Evolutionary conservation across 768 basidiomycete genomes (phyloP), one percentile per base, ranked within the genome.

Genomic region (Boletus rubroflammeus): DNA sequence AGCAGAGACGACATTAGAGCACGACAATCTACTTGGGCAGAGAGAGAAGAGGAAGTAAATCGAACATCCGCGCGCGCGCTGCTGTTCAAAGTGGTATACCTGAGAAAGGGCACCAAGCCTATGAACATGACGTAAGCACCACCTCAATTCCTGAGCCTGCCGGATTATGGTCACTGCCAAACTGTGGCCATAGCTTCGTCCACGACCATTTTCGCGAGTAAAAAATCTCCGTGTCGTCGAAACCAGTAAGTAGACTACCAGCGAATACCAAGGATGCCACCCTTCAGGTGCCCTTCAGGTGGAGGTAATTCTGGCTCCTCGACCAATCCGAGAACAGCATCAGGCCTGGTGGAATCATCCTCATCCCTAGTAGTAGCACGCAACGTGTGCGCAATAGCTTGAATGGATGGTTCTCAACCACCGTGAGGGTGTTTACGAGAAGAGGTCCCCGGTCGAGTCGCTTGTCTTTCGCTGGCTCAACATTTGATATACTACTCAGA

Each of bases 1-100:
- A 67, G 34, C 50, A 54, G 47, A 49, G 53, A 58, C 58, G 57
- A 66, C 69, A 70, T 70, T 65, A 70, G 64, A 53, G 46, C 67
- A 69, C 46, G 54, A 45, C 41, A 45, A 44, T 69, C 69, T 62
- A 70, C 38, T 51, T 51, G 52, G 47, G 40, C 43, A 36, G 38
- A 36, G 52, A 50, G 43, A 55, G 49, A 51, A 55, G 48, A 65
- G 56, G 62, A 61, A 53, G 56, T 60, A 41, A 58, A 59, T 50
- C 50, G 34, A 62, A 60, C 62, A 60, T 59, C 52, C 60, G 59
- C 62, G 36, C 62, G 36, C 44, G 58, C 45, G 28, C 47, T 51
- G 60, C 55, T 31, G 61, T 60, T 53, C 53, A 28, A 38, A 43
- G 48, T 47, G 43, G 53, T 56, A 46, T 48, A 59, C 51, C 51